A percentile compares a stretch with the other conserved stretches of the same genome.
These are phyloP conservation scores for Ammopiptanthus mongolicus DNA, from an alignment of 306 rosid species.

Conservation along the genomic window DNA sequence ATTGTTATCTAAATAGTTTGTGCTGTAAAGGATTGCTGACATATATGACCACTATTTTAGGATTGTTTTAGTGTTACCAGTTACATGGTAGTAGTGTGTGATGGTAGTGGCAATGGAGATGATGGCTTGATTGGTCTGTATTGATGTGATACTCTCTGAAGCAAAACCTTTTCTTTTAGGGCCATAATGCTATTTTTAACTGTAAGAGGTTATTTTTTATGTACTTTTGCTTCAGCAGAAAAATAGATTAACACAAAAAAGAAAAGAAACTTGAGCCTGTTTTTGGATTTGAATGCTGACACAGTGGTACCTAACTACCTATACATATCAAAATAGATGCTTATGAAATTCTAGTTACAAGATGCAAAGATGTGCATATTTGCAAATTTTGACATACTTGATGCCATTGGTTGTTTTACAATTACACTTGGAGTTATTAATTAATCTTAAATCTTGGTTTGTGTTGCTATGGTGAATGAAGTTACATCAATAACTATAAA, in stretches of 20 bases:
- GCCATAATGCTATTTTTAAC: background rate
- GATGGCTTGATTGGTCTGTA: background rate
- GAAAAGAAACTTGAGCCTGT: background rate
- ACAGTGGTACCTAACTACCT: too few relatives aligned
- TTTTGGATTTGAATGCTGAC: constrained; percentile 13
- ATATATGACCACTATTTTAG: background rate
- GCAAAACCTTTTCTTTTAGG: constrained; percentile 5
- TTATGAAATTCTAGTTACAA: background rate
- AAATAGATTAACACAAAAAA: background rate
- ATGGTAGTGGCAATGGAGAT: background rate
- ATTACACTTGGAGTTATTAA: background rate
- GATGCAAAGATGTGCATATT: background rate
- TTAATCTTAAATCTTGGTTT: constrained; percentile 11
- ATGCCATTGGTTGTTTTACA: background rate
- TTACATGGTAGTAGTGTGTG: background rate
- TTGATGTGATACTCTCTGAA: background rate
- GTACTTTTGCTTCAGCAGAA: background rate
- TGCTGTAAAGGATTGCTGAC: background rate
- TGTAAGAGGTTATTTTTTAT: background rate
- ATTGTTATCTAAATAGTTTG: constrained; percentile 2
- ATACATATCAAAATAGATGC: background rate
- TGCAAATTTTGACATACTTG: constrained; percentile 11
- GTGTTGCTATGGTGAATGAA: constrained; percentile 1
- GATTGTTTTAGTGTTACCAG: background rate
- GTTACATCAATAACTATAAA: constrained; percentile 8